phyloP scores from a whole-genome alignment of 2,329 filamentous ascomycete species.

The Bipolaris sorokiniana region DNA sequence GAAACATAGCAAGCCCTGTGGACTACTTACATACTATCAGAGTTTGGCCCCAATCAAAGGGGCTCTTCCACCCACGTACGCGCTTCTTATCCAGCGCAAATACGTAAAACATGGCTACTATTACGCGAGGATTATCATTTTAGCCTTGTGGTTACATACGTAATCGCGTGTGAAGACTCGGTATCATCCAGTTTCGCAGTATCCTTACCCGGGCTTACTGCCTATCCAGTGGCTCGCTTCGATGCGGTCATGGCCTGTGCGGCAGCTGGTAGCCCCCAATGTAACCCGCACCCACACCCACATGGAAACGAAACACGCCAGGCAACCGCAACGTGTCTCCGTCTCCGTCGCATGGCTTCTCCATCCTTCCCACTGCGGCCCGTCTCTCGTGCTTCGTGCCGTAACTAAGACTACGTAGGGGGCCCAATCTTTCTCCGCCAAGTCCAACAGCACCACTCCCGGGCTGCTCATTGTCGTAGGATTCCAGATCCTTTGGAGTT shows the following conservation, averaged over 20 bases:
- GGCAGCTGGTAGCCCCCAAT: not conserved
- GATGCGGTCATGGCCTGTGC: not conserved
- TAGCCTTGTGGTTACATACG: not conserved
- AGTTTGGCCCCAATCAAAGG: not conserved
- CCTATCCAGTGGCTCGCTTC: not conserved
- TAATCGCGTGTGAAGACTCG: not conserved
- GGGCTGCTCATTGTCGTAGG: not conserved
- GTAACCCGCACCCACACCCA: not conserved
- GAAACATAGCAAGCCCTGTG: not conserved
- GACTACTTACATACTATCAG: not conserved
- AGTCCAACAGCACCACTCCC: no score
- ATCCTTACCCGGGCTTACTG: not conserved
- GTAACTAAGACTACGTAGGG: not conserved
- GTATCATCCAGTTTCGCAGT: not conserved
- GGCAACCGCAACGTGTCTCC: no score
- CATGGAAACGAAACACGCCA: not conserved
- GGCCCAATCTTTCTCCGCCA: no score
- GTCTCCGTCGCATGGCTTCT: no score
- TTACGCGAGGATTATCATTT: not conserved
- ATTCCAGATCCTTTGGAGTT: not conserved
- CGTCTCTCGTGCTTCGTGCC: not conserved
- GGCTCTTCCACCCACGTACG: not conserved
- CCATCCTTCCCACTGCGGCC: not conserved
- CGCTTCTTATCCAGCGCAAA: not conserved
- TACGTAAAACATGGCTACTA: not conserved